phyloP scores from a whole-genome alignment of 2,329 filamentous ascomycete genomes.

The Verticillium isaacii region DNA sequence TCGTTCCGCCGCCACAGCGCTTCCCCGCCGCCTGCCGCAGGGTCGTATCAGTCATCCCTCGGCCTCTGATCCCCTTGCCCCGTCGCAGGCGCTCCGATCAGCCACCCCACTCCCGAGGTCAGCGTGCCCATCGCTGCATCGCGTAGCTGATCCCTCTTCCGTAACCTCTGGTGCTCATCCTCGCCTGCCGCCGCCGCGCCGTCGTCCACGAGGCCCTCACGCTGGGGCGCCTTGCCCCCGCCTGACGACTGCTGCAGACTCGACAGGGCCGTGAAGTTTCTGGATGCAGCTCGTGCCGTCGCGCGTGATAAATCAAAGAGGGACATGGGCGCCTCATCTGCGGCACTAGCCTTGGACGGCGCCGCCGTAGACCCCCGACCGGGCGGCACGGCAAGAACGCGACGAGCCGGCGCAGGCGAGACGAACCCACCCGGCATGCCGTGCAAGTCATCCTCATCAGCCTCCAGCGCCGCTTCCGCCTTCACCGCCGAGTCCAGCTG shows the following conservation, averaged over 20 bases:
- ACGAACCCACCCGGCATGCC: constrained; percentile 53
- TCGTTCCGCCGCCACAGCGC: neutral
- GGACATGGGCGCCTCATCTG: constrained; percentile 58
- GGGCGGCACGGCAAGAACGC: constrained; percentile 28
- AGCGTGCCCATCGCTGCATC: constrained; percentile 64
- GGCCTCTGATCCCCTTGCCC: constrained; percentile 21
- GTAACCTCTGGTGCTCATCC: constrained; percentile 35
- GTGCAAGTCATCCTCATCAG: constrained; percentile 61
- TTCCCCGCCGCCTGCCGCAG: neutral
- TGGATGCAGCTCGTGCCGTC: constrained; percentile 53
- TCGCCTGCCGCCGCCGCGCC: constrained; percentile 17
- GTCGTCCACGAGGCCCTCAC: constrained; percentile 6
- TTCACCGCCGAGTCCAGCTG: constrained; percentile 64
- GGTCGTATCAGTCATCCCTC: constrained; percentile 18
- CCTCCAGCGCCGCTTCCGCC: constrained; percentile 63
- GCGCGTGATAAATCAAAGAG: constrained; percentile 60
- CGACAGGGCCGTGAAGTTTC: constrained; percentile 52
- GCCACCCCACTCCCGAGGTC: constrained; percentile 63
- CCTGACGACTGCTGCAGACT: constrained; percentile 39
- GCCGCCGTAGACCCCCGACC: constrained; percentile 23
- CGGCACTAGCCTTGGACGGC: constrained; percentile 27
- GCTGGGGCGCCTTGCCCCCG: constrained; percentile 9
- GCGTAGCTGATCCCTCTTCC: constrained; percentile 68
- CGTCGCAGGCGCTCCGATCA: constrained; percentile 49
- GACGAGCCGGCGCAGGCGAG: constrained; percentile 24